A percentile compares a stretch with the other conserved stretches of the same genome.
phyloP scores from a whole-genome alignment of 169 alveolate species.

The Neospora caninum region DNA sequence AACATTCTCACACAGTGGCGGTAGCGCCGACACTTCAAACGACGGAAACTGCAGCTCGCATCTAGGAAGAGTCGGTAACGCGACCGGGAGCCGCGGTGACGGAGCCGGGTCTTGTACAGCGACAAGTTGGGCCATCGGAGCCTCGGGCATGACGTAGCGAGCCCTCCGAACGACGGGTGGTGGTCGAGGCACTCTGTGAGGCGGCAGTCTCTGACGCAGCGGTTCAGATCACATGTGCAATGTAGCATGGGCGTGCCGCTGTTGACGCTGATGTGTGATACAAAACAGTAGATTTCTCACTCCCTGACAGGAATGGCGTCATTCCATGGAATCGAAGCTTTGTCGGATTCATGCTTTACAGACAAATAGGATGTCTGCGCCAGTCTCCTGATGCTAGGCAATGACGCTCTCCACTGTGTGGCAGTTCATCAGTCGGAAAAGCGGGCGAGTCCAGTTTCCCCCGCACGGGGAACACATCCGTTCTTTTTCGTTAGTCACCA shows the following conservation, averaged over 20 bases:
- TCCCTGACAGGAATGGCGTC: no score
- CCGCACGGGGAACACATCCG: no score
- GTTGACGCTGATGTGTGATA: no score
- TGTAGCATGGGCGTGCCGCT: background rate
- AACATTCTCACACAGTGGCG: background rate
- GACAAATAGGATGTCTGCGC: no score
- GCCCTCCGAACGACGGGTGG: slow-evolving; percentile 41
- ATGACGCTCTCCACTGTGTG: no score
- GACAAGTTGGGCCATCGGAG: slow-evolving; percentile 21
- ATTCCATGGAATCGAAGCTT: no score
- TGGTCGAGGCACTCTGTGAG: slow-evolving; percentile 25
- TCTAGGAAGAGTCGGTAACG: background rate
- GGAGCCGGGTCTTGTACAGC: background rate
- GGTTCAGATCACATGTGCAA: background rate
- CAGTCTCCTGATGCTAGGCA: no score
- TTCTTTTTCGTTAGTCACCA: no score
- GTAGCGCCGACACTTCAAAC: background rate
- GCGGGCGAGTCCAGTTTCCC: no score
- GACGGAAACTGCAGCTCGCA: slow-evolving; percentile 13
- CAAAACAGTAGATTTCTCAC: no score
- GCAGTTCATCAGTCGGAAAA: no score
- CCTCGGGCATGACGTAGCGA: slow-evolving; percentile 31
- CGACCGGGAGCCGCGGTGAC: background rate
- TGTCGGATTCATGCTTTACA: no score
- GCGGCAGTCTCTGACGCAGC: slow-evolving; percentile 13